phyloP scores from a whole-genome alignment of 2,329 filamentous ascomycete species.

The Lachnellula subtilissima region DNA sequence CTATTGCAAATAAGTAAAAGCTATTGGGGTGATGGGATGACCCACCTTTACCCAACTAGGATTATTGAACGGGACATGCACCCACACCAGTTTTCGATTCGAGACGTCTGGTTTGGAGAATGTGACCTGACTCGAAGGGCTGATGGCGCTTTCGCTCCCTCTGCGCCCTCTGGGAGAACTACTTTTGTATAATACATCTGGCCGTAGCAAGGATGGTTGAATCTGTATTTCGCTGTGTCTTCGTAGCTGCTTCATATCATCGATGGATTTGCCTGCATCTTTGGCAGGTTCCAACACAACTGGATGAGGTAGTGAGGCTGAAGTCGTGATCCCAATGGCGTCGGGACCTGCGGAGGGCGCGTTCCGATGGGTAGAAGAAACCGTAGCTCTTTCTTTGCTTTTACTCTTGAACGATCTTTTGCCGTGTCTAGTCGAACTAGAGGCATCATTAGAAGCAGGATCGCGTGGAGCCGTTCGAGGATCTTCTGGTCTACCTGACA shows the following conservation, averaged over 20 bases:
- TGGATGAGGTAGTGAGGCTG: neutral
- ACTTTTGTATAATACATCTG: neutral
- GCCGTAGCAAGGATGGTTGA: neutral
- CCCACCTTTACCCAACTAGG: slow-evolving; percentile 4
- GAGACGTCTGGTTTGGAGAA: slow-evolving; percentile 2
- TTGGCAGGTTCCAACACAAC: neutral
- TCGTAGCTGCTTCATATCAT: neutral
- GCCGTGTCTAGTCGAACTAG: neutral
- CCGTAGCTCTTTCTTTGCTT: neutral
- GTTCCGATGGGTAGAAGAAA: neutral
- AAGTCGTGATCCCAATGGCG: neutral
- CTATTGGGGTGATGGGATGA: neutral
- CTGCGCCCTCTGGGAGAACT: neutral
- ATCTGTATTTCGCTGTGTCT: neutral
- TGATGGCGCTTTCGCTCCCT: neutral
- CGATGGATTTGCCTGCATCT: neutral
- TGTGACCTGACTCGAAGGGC: neutral
- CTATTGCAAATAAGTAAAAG: neutral
- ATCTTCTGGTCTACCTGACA: neutral
- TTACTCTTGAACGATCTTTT: neutral
- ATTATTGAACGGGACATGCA: slow-evolving; percentile 8
- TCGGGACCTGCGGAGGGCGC: neutral
- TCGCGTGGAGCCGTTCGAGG: neutral
- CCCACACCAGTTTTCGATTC: slow-evolving; percentile 6
- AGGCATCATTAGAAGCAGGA: neutral